Evolutionary conservation across 768 basidiomycete species (phyloP).

Genomic region (Russula compacta): DNA sequence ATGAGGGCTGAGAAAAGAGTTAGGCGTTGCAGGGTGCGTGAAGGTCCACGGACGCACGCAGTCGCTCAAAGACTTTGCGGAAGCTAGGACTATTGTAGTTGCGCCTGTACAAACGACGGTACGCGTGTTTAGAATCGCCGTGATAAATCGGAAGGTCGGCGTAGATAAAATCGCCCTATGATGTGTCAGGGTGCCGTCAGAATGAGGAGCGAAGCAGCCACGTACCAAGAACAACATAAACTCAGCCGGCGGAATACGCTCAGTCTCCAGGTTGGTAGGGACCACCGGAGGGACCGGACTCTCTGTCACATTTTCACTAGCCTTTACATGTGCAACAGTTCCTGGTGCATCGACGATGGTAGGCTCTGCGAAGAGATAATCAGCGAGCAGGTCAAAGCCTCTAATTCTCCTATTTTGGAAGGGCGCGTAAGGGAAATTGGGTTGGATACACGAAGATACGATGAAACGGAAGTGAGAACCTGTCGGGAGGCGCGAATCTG

Average conservation of each 20-base stretch:
- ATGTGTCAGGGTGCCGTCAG: not conserved
- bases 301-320: slow-evolving; percentile 6
- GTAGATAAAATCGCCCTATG: slow-evolving; percentile 61
- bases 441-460: slow-evolving; percentile 54
- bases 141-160: slow-evolving; percentile 60
- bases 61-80: slow-evolving; percentile 54
- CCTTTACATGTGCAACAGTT: not conserved
- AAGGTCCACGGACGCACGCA: slow-evolving; percentile 42
- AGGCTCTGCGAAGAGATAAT: slow-evolving; percentile 36
- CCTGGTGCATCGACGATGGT: slow-evolving; percentile 5
- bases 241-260: slow-evolving; percentile 31
- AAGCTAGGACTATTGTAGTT: slow-evolving; percentile 58
- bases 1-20: slow-evolving; percentile 41
- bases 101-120: slow-evolving; percentile 56
- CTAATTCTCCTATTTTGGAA: slow-evolving; percentile 42
- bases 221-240: slow-evolving; percentile 53
- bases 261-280: not conserved
- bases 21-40: not conserved
- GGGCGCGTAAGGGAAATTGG: slow-evolving; percentile 67
- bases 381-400: slow-evolving; percentile 56
- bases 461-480: slow-evolving; percentile 60
- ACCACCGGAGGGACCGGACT: not conserved
- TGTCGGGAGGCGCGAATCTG: slow-evolving; percentile 50
- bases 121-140: slow-evolving; percentile 49
- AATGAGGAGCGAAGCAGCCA: not conserved